Percentiles rank a stretch among this genome's conserved stretches.
These are phyloP conservation scores for Angophora floribunda DNA, from an alignment of 345 rosid genomes.

Conservation along the genomic window DNA sequence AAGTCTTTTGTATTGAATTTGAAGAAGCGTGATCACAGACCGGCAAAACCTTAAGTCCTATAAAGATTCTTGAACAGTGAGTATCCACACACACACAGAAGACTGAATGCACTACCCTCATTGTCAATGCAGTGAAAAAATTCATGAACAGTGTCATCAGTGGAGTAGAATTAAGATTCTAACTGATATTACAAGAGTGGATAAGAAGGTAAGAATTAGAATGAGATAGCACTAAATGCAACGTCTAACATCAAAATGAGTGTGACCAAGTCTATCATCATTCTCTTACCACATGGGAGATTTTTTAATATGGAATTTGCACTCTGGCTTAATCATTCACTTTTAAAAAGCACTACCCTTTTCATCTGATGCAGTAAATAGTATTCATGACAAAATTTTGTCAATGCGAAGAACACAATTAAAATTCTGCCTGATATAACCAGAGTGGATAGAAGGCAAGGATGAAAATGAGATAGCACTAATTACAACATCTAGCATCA, in stretches of 20 bases:
- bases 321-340: constrained; percentile 48
- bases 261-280: neutral
- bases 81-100: neutral
- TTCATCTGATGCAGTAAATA: neutral
- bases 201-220: neutral
- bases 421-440: neutral
- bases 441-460: neutral
- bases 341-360: constrained; percentile 8
- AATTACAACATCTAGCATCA: neutral
- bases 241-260: neutral
- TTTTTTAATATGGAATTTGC: constrained; percentile 35
- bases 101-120: neutral
- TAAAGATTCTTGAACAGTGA: neutral
- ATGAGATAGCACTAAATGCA: neutral
- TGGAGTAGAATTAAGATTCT: neutral
- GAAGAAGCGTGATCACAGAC: neutral
- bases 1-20: neutral
- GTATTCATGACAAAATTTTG: neutral
- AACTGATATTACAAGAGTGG: neutral
- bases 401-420: neutral
- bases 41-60: neutral
- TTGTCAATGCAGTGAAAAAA: neutral
- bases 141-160: neutral
- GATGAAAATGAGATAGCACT: neutral
- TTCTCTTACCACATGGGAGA: neutral